Base-by-base conservation (phyloP, 2,329 filamentous ascomycete genomes). In the Botryotinia globosa region DNA sequence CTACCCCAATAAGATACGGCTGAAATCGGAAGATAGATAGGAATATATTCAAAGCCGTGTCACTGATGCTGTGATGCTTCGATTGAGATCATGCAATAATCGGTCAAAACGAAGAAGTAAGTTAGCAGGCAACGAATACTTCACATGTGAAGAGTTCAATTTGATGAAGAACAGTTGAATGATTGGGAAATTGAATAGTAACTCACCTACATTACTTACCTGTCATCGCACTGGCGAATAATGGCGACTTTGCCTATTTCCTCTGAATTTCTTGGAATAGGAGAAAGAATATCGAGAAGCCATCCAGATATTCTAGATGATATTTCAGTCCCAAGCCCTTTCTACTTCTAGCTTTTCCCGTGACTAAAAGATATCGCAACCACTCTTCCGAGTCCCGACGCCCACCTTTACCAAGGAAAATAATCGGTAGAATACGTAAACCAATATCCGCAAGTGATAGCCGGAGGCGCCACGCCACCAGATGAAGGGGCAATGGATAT, bases 381-480 rank as follows among this genome's bases (percentile, higher is more conserved):
- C 10, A n/a, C 20, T 4, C 25, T 54, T 20, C 45, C 45, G 22
- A 48, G 48, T n/a, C 48, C 48, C 48, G 48, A 37, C 32, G 12
- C 8, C 34, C 20, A 66, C 44, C 32, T 25, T 25, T 20, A 42
- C 12, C 34, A 22, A 67, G 34, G 32, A 56, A 56, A 56, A 56
- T 42, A 56, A n/a, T 56, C 34, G 39, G 51, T 48, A 42, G 64
- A 56, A 25, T 37, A 39, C 34, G 34, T 42, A 56, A 37, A 67
- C 48, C 48, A 37, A 66, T 51, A 54, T 39, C 45, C 64, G 64
- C n/a, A 29, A 42, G 48, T 56, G 18, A 8, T 22, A 42, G 65
- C 65, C 65, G 48, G 54, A 67, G 39, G 54, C 65, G 65, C 48
- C 65, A 67, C 65, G 65, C 65, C 48, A 67, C 65, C n/a, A 56